A percentile compares a stretch with the other conserved stretches of the same genome.
Conservation (phyloP, 2,329 filamentous ascomycete genomes). For the Cylindrodendrum hubeiense region DNA sequence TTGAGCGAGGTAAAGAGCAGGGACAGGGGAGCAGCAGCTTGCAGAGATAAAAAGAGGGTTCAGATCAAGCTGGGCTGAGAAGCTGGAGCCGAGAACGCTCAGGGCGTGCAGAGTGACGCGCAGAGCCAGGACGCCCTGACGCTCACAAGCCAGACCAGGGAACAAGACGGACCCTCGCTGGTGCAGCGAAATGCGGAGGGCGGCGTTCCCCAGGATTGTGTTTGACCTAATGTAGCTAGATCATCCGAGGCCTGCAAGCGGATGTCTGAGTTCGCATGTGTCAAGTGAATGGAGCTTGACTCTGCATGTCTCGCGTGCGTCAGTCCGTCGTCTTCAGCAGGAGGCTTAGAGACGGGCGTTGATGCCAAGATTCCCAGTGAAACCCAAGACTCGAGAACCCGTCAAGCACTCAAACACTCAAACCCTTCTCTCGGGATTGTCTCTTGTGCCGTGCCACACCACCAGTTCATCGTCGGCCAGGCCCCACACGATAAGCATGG, state of each 20-base stretch:
- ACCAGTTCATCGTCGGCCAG: slow-evolving; percentile 4
- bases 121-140: background rate
- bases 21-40: too few relatives aligned
- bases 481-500: slow-evolving; percentile 23
- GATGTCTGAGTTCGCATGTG: background rate
- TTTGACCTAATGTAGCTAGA: slow-evolving; percentile 8
- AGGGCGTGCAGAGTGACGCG: too few relatives aligned
- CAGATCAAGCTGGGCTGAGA: too few relatives aligned
- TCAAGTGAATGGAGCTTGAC: background rate
- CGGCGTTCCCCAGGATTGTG: slow-evolving; percentile 25
- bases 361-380: background rate
- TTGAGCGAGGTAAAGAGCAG: background rate
- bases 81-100: too few relatives aligned
- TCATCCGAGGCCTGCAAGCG: slow-evolving; percentile 19
- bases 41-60: too few relatives aligned
- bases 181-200: slow-evolving; percentile 17
- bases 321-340: background rate
- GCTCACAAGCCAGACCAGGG: slow-evolving; percentile 1
- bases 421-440: background rate
- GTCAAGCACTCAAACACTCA: background rate
- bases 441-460: background rate
- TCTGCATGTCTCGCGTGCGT: background rate
- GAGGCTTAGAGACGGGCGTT: background rate
- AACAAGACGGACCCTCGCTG: slow-evolving; percentile 10
- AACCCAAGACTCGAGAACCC: background rate